Evolutionary conservation across 1,284 basidiomycete species (phyloP), one percentile per base, ranked within the genome.

Genomic region (Marasmius tenuissimus): DNA sequence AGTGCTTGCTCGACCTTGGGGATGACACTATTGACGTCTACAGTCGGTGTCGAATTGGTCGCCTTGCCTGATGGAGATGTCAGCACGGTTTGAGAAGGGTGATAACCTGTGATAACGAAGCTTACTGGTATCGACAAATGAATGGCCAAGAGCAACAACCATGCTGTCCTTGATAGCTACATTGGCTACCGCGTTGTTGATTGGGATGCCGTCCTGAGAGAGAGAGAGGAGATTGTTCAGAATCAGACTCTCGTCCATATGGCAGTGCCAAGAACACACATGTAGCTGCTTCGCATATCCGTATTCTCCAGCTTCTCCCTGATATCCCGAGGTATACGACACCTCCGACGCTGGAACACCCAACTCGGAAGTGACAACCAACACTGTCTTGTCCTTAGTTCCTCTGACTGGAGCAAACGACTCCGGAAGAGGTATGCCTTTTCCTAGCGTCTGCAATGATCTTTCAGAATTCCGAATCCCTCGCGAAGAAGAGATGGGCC

Each of bases 111-210:
- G 72, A 35, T 5, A 53, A 27, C 42, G 50, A 45, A 39, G 66
- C 77, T 20, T 63, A 81, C 80, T 70, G 0, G 78, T 69, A 61
- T 80, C 76, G 9, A 86, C 77, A 67, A 86, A 85, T 1, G 81
- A 84, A 8, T 77, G 77, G 14, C 83, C 81, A 64, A 83, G 82
- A 1, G 83, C 73, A 7, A 80, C 74, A 47, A 81, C 76, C 65
- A 75, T 71, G 42, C 76, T 69, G n/a, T 72, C 71, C 70, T 76
- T 66, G 64, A 77, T 77, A 1, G 79, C 79, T 40, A 82, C 72
- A 63, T 81, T 82, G 34, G 80, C 80, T 6, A 82, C 81, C 10
- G 80, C 80, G 58, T 83, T 83, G n/a, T 76, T 75, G 58, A 83
- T 73, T 1, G 77, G 74, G 55, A 82, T 71, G 5, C 77, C 80